A percentile compares a stretch with the other conserved stretches of the same genome.
Conservation (phyloP, 2,329 filamentous ascomycete species). For the Claviceps monticola region DNA sequence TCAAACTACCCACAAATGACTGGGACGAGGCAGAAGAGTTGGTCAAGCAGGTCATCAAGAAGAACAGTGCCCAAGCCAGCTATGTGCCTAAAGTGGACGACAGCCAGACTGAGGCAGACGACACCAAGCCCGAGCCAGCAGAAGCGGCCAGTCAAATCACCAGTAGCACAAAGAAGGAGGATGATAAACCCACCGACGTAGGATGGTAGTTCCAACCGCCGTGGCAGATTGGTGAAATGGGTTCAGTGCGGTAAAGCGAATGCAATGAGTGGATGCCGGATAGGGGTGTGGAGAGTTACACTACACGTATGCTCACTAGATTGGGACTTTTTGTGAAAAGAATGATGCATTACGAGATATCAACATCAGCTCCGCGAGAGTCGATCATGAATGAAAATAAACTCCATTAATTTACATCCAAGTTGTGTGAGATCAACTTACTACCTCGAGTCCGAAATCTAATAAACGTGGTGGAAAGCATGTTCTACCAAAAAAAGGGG, state of each 20-base stretch:
- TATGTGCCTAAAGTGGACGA: slow-evolving; percentile 35
- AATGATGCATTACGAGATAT: slow-evolving; percentile 7
- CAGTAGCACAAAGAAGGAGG: not conserved
- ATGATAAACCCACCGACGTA: not conserved
- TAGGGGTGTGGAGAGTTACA: not conserved
- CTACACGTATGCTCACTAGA: not conserved
- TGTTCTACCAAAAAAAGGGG: too few species aligned
- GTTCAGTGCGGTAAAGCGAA: not conserved
- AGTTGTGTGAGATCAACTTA: too few species aligned
- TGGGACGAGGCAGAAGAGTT: slow-evolving; percentile 82
- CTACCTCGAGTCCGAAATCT: too few species aligned
- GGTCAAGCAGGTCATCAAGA: slow-evolving; percentile 72
- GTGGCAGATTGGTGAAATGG: not conserved
- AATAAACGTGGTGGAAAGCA: too few species aligned
- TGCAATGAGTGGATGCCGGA: not conserved
- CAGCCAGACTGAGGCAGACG: slow-evolving; percentile 26
- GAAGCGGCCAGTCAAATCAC: slow-evolving; percentile 11
- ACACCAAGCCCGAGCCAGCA: slow-evolving; percentile 17
- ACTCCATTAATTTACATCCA: too few species aligned
- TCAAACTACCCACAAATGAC: slow-evolving; percentile 69
- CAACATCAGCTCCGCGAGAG: not conserved
- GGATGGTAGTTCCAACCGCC: not conserved
- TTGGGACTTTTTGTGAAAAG: not conserved
- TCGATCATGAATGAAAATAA: not conserved
- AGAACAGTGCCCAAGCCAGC: slow-evolving; percentile 42